Base-by-base conservation (phyloP, 176 grass and related monocot genomes). In the Themeda triandra region DNA sequence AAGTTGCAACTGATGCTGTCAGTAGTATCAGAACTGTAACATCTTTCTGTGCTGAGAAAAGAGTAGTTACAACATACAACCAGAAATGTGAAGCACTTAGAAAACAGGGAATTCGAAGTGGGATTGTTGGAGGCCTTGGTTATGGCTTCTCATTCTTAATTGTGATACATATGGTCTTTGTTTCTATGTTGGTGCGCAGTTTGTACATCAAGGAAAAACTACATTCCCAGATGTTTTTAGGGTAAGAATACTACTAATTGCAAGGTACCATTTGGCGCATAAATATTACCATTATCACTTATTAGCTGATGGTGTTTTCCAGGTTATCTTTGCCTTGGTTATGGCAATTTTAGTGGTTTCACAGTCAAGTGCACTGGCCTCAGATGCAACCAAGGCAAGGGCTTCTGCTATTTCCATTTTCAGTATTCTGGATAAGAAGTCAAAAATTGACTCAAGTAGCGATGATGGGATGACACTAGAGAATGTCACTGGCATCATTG, bases 21-120 rank as follows among this genome's bases (percentile, higher is more conserved):
- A n/a, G 90, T 75, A 83, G 90, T 71, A 89, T 92, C 79, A 88
- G 90, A 86, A 92, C 90, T 36, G 67, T 92, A 77, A 83, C 86
- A 83, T 92, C 90, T 74, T 92, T 92, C 60, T 83, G 83, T 32
- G 83, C 86, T 21, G 86, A 92, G 74, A 82, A 92, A 81, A 92
- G 83, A 45, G 73, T 92, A 62, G 70, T 89, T 13, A 58, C 49
- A 48, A 83, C 83, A 27, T 92, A 92, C 84, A 63, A 83, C 3
- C 49, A 75, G 39, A 92, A 92, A 83, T 92, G 90, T 65, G 68
- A 83, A 86, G 60, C 83, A 69, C 81, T 86, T 69, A 56, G 53
- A 15, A 92, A 89, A 86, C 86, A 92, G 33, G 90, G 90, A 64
- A 63, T 92, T 64, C 79, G 40, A 70, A 87, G 58, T 41, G 90